A percentile compares a stretch with the other conserved stretches of the same genome.
These are phyloP conservation scores for Psilocybe sp. DNA, from an alignment of 768 basidiomycete genomes.

Conservation along the genomic window DNA sequence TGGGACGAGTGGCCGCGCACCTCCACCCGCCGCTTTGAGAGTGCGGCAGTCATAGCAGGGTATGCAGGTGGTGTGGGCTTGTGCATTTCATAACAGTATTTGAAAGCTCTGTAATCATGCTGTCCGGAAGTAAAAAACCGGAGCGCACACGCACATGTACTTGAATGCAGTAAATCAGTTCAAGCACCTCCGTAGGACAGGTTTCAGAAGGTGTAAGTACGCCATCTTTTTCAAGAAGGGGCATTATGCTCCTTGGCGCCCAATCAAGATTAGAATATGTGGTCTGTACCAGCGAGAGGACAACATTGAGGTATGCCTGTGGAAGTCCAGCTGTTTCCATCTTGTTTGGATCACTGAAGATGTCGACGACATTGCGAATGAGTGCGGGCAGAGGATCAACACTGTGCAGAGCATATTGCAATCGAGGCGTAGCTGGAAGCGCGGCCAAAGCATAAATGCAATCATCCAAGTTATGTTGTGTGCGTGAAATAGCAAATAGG, in stretches of 20 bases:
- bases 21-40: too few relatives aligned
- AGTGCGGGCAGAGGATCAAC: constrained; percentile 10
- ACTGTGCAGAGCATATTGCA: constrained; percentile 9
- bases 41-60: too few relatives aligned
- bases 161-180: constrained; percentile 11
- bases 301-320: constrained; percentile 9
- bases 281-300: constrained; percentile 12
- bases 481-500: constrained; percentile 9
- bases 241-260: constrained; percentile 8
- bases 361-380: constrained; percentile 9
- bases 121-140: constrained; percentile 4
- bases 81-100: constrained; percentile 10
- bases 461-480: constrained; percentile 6
- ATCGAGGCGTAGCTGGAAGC: constrained; percentile 8
- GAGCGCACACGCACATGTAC: constrained; percentile 10
- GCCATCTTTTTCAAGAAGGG: constrained; percentile 5
- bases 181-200: background rate
- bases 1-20: too few relatives aligned
- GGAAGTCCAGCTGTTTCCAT: constrained; percentile 4
- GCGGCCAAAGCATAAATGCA: constrained; percentile 10
- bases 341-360: constrained; percentile 5
- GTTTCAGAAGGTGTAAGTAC: background rate
- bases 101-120: constrained; percentile 4
- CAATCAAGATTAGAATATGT: constrained; percentile 9
- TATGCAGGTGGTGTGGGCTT: constrained; percentile 10